phyloP scores from a whole-genome alignment of 495 filamentous ascomycete genomes.

The Talaromyces nanjingensis region DNA sequence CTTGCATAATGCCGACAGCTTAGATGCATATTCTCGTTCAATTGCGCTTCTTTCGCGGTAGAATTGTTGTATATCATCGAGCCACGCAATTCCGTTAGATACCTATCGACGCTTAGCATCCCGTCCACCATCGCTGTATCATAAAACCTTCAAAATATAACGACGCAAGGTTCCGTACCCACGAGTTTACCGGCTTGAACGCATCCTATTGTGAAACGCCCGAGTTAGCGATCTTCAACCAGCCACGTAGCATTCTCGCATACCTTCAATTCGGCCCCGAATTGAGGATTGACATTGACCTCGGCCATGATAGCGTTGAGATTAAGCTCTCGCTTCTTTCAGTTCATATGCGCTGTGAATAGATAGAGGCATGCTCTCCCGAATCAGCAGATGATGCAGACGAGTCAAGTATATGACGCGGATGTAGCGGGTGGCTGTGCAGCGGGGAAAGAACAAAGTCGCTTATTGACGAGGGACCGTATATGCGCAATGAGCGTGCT shows the following conservation, averaged over 20 bases:
- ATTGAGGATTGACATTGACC: conserved; percentile 65
- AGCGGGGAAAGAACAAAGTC: not conserved
- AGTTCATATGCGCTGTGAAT: conserved; percentile 7
- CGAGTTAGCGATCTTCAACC: not conserved
- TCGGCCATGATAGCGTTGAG: conserved; percentile 54
- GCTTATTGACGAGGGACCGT: not conserved
- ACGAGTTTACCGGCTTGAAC: conserved; percentile 88
- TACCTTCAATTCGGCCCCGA: conserved; percentile 90
- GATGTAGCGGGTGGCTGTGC: not conserved
- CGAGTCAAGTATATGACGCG: not conserved
- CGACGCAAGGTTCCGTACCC: conserved; percentile 49
- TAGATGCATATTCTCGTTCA: conserved; percentile 92
- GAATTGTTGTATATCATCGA: conserved; percentile 95
- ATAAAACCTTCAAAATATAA: not conserved
- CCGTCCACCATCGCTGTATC: conserved; percentile 11
- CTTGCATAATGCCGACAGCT: conserved; percentile 78
- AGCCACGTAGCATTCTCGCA: conserved; percentile 6
- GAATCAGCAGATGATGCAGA: not conserved
- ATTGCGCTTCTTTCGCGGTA: conserved; percentile 90
- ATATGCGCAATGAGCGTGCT: not conserved
- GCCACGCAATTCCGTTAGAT: conserved; percentile 79
- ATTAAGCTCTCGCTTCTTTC: not conserved
- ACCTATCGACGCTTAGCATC: conserved; percentile 45
- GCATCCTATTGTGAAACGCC: conserved; percentile 57
- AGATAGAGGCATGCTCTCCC: conserved; percentile 4